phyloP scores from a whole-genome alignment of 371 early-diverging fungal genomes.

The Gilbertella persicaria region DNA sequence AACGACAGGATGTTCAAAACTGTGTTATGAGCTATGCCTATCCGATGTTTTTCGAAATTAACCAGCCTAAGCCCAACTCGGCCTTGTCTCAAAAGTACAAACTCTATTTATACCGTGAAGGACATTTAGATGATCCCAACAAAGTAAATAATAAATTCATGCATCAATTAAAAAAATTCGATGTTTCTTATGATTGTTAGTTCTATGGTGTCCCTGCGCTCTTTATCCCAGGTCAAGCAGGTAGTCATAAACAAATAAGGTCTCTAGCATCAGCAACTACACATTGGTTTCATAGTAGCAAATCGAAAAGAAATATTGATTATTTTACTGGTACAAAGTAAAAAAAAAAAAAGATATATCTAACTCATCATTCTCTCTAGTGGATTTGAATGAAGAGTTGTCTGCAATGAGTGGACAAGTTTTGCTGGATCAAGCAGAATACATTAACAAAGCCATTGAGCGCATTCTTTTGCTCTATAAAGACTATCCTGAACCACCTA shows the following conservation, averaged over 20 bases:
- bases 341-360: background rate
- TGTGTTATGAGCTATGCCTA: slow-evolving; percentile 86
- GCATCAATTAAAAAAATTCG: background rate
- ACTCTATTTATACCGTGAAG: slow-evolving; percentile 77
- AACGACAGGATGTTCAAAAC: slow-evolving; percentile 49
- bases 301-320: slow-evolving; percentile 56
- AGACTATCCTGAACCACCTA: slow-evolving; percentile 18
- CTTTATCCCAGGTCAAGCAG: slow-evolving; percentile 95
- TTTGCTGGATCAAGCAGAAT: slow-evolving; percentile 71
- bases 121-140: slow-evolving; percentile 42
- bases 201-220: slow-evolving; percentile 74
- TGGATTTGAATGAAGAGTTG: slow-evolving; percentile 89
- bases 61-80: slow-evolving; percentile 50
- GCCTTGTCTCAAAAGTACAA: slow-evolving; percentile 67
- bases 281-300: slow-evolving; percentile 40
- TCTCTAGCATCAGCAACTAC: slow-evolving; percentile 76
- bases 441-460: slow-evolving; percentile 75
- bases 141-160: slow-evolving; percentile 3
- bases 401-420: slow-evolving; percentile 57
- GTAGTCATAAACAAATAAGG: slow-evolving; percentile 85
- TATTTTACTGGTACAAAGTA: slow-evolving; percentile 72
- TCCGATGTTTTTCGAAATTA: slow-evolving; percentile 64
- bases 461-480: slow-evolving; percentile 67
- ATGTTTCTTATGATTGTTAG: slow-evolving; percentile 5
- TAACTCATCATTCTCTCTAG: slow-evolving; percentile 27